Evolutionary conservation across 129 eudicot species (phyloP).

Genomic region (Gnaphalium uliginosum): DNA sequence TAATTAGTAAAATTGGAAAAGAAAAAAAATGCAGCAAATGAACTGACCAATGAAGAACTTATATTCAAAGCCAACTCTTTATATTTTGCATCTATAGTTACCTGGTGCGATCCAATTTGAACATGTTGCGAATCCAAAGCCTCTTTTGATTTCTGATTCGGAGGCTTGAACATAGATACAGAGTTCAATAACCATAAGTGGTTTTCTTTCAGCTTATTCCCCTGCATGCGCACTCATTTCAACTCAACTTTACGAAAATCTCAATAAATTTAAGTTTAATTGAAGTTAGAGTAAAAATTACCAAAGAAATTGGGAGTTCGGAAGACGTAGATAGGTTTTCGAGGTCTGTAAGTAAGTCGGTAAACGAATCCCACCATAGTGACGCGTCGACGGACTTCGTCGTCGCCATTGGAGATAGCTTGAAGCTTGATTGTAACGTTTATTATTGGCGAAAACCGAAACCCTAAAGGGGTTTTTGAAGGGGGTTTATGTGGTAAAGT

Average conservation of each 20-base stretch:
- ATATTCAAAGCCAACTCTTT: slow-evolving; percentile 60
- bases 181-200: slow-evolving; percentile 78
- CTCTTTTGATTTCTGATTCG: slow-evolving; percentile 62
- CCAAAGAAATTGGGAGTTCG: slow-evolving; percentile 61
- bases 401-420: slow-evolving; percentile 50
- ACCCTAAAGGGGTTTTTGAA: slow-evolving; percentile 39
- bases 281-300: slow-evolving; percentile 27
- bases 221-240: slow-evolving; percentile 38
- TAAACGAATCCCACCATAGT: slow-evolving; percentile 92
- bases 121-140: slow-evolving; percentile 64
- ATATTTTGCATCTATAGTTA: slow-evolving; percentile 50
- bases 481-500: slow-evolving; percentile 19
- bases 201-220: slow-evolving; percentile 65
- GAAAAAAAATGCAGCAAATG: background rate
- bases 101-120: slow-evolving; percentile 60
- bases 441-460: slow-evolving; percentile 23
- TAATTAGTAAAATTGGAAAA: background rate
- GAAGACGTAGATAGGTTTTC: slow-evolving; percentile 64
- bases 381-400: slow-evolving; percentile 62
- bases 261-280: background rate
- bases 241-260: slow-evolving; percentile 1
- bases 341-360: slow-evolving; percentile 64
- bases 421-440: slow-evolving; percentile 12
- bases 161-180: slow-evolving; percentile 52
- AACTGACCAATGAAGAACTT: slow-evolving; percentile 64